Base-by-base conservation (phyloP, 371 early-diverging fungal genomes). In the Actinomortierella ambigua region DNA sequence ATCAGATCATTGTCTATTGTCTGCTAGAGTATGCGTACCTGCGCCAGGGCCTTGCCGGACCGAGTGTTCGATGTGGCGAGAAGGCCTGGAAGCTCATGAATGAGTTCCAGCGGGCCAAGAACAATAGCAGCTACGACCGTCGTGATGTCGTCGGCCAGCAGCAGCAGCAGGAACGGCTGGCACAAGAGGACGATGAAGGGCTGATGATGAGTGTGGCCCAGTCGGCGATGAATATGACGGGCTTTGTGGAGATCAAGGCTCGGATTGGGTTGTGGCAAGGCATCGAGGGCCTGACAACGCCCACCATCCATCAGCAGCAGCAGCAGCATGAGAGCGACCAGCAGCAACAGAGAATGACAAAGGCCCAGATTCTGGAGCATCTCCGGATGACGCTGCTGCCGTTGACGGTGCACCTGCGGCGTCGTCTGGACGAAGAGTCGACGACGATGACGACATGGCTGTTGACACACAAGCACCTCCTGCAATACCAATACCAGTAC, bases 221-320 rank as follows among this genome's bases (percentile, higher is more conserved):
- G 18, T 71, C 62, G 50, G 73, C 73, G 3, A 66, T 71, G 73
- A 71, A 71, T 39, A 46, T 71, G 34, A 52, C 63, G 1, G 73
- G 73, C 22, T 66, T 71, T 66, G 73, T 71, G 17, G 63, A 71
- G 41, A 66, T 71, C 57, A 71, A 71, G 63, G 73, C 73, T 8
- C 73, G 73, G 17, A 58, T 71, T 47, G 73, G 73, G 2, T 50
- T 71, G 29, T 71, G 73, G 73, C 73, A 61, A 4, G 60, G 66
- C 8, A 66, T 71, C 1, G 73, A 71, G 51, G 63, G 47, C 2
- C 24, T 71, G 41, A 63, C 57, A 49, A 34, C 11, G 34, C 7
- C n/a, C n/a, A n/a, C n/a, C n/a, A n/a, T n/a, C n/a, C n/a, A n/a
- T n/a, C n/a, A n/a, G n/a, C 59, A 54, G 40, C 15, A 66, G 63